phyloP scores from a whole-genome alignment of 1,284 basidiomycete genomes.

The Cryptococcus sp. region DNA sequence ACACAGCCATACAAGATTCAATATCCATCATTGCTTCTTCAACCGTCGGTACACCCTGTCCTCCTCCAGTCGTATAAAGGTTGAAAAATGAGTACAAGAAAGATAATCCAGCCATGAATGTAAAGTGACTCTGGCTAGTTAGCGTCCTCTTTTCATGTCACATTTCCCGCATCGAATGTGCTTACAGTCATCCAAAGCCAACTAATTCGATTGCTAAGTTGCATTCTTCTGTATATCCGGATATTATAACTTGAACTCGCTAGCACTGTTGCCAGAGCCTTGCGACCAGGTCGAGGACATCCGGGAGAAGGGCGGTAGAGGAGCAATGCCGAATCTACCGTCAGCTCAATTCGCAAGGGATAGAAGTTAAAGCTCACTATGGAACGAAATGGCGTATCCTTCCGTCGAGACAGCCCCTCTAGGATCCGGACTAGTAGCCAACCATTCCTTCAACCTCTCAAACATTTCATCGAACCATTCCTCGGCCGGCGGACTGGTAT shows the following conservation, averaged over 20 bases:
- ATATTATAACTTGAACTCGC: conserved; percentile 49
- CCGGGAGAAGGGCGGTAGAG: conserved; percentile 49
- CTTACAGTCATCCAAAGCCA: conserved; percentile 50
- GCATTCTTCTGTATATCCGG: conserved; percentile 48
- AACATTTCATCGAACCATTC: conserved; percentile 49
- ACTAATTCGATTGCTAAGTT: conserved; percentile 49
- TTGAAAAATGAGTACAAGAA: conserved; percentile 50
- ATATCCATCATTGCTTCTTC: conserved; percentile 48
- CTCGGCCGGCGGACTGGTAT: conserved; percentile 28
- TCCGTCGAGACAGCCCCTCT: conserved; percentile 46
- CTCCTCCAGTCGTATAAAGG: conserved; percentile 46
- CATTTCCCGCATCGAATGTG: too few species aligned
- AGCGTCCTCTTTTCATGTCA: conserved; percentile 1
- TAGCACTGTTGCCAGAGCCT: conserved; percentile 45
- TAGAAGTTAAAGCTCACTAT: conserved; percentile 34
- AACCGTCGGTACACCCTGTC: conserved; percentile 40
- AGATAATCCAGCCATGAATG: conserved; percentile 49
- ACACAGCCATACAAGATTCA: conserved; percentile 45
- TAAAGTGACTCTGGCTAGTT: conserved; percentile 36
- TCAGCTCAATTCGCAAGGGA: neutral
- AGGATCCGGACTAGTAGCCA: conserved; percentile 44
- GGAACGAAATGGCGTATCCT: conserved; percentile 49
- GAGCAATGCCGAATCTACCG: conserved; percentile 44
- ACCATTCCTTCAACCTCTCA: conserved; percentile 46
- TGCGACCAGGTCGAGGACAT: conserved; percentile 44